phyloP scores from a whole-genome alignment of 2,329 filamentous ascomycete species.

The Paecilomyces variotii region DNA sequence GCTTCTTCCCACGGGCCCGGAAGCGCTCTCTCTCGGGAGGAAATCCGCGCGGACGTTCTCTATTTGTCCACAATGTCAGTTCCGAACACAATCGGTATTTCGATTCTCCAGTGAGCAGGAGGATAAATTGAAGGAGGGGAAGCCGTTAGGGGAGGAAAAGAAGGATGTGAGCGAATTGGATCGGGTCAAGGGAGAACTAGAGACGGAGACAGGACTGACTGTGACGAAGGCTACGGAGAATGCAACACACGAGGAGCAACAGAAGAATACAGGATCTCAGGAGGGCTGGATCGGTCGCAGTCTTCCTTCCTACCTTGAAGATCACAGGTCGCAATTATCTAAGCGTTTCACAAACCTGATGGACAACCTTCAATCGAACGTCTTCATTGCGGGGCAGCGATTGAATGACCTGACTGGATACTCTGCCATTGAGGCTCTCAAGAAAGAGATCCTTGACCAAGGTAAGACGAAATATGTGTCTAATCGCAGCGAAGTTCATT shows the following conservation, averaged over 20 bases:
- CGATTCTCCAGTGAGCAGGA: constrained; percentile 21
- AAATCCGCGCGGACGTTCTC: constrained; percentile 24
- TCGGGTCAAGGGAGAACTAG: background rate
- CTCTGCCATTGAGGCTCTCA: constrained; percentile 79
- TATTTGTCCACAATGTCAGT: constrained; percentile 37
- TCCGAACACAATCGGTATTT: constrained; percentile 21
- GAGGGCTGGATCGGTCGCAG: background rate
- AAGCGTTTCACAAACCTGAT: constrained; percentile 65
- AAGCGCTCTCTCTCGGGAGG: constrained; percentile 12
- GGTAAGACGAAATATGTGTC: constrained; percentile 33
- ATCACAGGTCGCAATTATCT: constrained; percentile 48
- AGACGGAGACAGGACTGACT: constrained; percentile 1
- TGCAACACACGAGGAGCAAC: background rate
- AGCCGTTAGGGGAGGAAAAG: background rate
- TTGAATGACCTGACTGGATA: constrained; percentile 95
- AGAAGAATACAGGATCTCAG: background rate
- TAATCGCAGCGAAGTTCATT: constrained; percentile 1
- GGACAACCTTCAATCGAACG: constrained; percentile 80
- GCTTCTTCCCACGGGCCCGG: constrained; percentile 8
- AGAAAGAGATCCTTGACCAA: constrained; percentile 64
- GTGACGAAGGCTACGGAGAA: background rate
- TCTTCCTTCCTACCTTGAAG: constrained; percentile 29
- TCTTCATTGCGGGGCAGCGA: constrained; percentile 76
- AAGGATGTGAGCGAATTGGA: constrained; percentile 10
- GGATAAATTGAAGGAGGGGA: constrained; percentile 5